Evolutionary conservation across 306 rosid genomes (phyloP), one percentile per base, ranked within the genome.

Genomic region (Lablab purpureus): DNA sequence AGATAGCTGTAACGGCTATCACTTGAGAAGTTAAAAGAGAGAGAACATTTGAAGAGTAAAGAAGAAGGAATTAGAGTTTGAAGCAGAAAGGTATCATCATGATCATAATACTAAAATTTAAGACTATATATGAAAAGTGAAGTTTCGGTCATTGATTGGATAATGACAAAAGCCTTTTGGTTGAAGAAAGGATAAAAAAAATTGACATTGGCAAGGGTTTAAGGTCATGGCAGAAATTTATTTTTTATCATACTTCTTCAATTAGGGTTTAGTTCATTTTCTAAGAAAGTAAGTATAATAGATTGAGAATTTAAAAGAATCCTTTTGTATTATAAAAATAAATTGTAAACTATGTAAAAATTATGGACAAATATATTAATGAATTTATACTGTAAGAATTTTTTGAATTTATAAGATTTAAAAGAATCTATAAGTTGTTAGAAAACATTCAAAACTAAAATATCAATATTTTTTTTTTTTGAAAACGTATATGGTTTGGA

Each of bases 1-100:
- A 77, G 67, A 36, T 66, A 49, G 10, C 8, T 6, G 23, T 37
- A 77, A 77, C 81, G 81, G 81, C 81, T 76, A 76, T 3, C 18
- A 76, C 60, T 60, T 58, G 12, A 45, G 71, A 66, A 41, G 67
- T 27, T 50, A 21, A 52, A 4, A 37, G 11, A 45, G 23, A 19
- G 5, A 66, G 2, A 40, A 36, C 5, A 66, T 22, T 12, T 19
- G 23, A 47, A 49, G 25, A 58, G 50, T 72, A 36, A 74, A 40
- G 12, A 56, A 22, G 25, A 73, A 73, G 77, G 8, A 72, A 32
- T 21, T 7, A 46, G 13, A 22, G 23, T 40, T 23, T 40, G 55
- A 74, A 25, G 7, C 18, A 10, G 54, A 74, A 74, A 37, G 12
- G 50, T 54, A 34, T 36, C 10, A 30, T 41, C 1, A 67, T 68